phyloP scores from a whole-genome alignment of 2,329 filamentous ascomycete species.

The Paraphoma chrysanthemicola region DNA sequence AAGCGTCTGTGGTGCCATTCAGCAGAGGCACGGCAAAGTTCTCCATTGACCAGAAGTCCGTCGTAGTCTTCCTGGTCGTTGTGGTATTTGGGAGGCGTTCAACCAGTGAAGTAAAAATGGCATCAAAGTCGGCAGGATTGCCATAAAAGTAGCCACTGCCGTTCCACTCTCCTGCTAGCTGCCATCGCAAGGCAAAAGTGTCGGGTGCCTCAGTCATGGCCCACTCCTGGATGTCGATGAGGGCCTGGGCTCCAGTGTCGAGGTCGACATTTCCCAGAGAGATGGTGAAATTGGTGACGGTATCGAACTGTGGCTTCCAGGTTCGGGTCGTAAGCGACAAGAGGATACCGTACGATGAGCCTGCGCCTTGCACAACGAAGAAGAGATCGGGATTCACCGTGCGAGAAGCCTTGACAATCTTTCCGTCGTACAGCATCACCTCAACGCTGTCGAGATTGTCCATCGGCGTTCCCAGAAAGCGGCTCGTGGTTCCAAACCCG shows the following conservation, averaged over 20 bases:
- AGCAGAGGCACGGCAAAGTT: conserved; percentile 8
- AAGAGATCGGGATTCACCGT: conserved; percentile 25
- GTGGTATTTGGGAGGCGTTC: conserved; percentile 19
- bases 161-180: conserved; percentile 16
- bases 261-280: conserved; percentile 15
- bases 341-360: conserved; percentile 21
- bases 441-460: conserved; percentile 22
- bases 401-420: conserved; percentile 24
- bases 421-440: conserved; percentile 21
- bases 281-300: conserved; percentile 20
- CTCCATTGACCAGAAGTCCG: conserved; percentile 23
- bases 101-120: conserved; percentile 14
- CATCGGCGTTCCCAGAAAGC: conserved; percentile 20
- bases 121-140: conserved; percentile 20
- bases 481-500: conserved; percentile 22
- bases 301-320: conserved; percentile 17
- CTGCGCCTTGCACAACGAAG: conserved; percentile 28
- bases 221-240: conserved; percentile 20
- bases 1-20: conserved; percentile 15
- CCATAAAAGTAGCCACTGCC: conserved; percentile 25
- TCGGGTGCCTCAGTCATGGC: conserved; percentile 21
- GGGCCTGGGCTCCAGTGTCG: conserved; percentile 16
- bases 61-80: conserved; percentile 4
- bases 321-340: conserved; percentile 20
- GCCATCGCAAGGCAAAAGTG: conserved; percentile 22